phyloP scores from a whole-genome alignment of 164 flowering plant genomes.

The Liriodendron chinense region DNA sequence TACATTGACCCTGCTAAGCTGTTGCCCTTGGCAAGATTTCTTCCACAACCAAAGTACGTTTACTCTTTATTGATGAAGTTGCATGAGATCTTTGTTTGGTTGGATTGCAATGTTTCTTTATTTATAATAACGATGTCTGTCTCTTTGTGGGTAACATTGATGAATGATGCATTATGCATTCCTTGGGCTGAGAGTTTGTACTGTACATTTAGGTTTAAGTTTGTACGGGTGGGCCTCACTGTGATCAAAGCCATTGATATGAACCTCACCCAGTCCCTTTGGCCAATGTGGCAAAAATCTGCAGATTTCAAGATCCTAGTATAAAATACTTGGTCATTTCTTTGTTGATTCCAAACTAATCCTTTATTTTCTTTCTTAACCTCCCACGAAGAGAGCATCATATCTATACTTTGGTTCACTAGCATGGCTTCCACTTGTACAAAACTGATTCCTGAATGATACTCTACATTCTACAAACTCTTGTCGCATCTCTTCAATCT shows the following conservation, averaged over 20 bases:
- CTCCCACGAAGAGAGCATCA: too few relatives aligned
- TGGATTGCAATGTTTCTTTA: background rate
- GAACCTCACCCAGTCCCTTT: background rate
- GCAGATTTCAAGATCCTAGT: background rate
- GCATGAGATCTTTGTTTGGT: background rate
- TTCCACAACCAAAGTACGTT: constrained; percentile 93
- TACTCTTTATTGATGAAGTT: background rate
- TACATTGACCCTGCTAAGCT: constrained; percentile 90
- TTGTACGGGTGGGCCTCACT: background rate
- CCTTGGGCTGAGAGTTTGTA: background rate
- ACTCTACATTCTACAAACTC: too few relatives aligned
- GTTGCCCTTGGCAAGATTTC: constrained; percentile 86
- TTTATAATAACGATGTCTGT: background rate
- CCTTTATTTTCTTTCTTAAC: background rate
- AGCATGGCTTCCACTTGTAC: too few relatives aligned
- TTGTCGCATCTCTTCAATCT: too few relatives aligned
- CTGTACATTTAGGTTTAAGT: background rate
- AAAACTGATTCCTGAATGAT: too few relatives aligned
- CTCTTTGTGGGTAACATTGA: background rate
- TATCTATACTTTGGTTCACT: too few relatives aligned
- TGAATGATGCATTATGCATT: background rate
- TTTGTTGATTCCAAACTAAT: background rate
- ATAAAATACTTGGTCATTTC: background rate
- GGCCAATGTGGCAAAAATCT: background rate
- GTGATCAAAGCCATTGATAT: background rate